Base-by-base conservation (phyloP, 2,329 filamentous ascomycete genomes). In the Aspergillus ruber region DNA sequence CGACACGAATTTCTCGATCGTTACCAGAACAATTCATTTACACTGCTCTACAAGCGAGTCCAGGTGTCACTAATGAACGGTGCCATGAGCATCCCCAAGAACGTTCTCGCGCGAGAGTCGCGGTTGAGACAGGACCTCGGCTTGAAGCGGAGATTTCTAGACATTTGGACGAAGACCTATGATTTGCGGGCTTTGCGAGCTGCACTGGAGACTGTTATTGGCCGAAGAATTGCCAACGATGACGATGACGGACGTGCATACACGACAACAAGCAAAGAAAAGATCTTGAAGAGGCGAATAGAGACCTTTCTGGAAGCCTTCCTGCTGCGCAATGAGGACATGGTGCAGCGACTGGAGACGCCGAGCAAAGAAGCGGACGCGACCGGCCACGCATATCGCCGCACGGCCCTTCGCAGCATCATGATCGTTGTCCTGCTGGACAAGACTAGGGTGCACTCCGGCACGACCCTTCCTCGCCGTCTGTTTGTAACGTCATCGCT, bases 371-470 rank as follows among this genome's bases (percentile, higher is more conserved):
- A 73, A 43, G 68, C 69, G 46, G 72, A 73, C 13, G 68, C 65
- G 5, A 64, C 68, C 43, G 69, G 63, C 15, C 76, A 71, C 68
- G 68, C 70, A 23, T 81, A 80, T 71, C 73, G 75, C 49, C 77
- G 78, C 43, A 82, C 77, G 3, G 66, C 79, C 10, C 66, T 81
- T 36, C 75, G 80, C 29, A 80, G 79, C 55, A 66, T 83, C 39
- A 78, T 83, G 77, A 71, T 84, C 2, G 68, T 84, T 43, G 69
- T 76, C 46, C 68, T 85, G 13, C 70, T 85, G 10, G 82, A 85
- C 55, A 74, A 75, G 49, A 74, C 71, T 8, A 80, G 77, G 56
- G 56, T 41, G 43, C 74, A 10, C 57, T 62, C 33, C 50, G 54
- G 57, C 25, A 59, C 60, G 36, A 53, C 49, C 39, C 49, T 64